Evolutionary conservation across 169 alveolate genomes (phyloP).

Genomic region (Eimeria mitis): DNA sequence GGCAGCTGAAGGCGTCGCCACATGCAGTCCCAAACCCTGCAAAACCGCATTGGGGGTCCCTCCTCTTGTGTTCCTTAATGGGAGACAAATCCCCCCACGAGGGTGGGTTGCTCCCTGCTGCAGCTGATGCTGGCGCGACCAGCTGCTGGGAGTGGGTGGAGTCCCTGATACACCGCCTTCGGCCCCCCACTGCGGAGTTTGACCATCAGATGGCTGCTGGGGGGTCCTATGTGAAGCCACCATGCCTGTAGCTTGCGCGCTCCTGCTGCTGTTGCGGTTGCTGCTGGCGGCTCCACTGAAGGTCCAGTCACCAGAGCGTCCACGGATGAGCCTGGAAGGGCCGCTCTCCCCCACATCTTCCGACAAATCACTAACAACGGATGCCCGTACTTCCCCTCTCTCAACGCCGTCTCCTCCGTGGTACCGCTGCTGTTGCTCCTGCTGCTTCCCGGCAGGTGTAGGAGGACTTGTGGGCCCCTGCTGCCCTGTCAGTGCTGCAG

Average conservation of each 20-base stretch:
- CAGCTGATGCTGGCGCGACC: conserved; percentile 58
- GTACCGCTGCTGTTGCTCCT: conserved; percentile 43
- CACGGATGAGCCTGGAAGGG: conserved; percentile 1
- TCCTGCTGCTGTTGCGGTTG: conserved; percentile 29
- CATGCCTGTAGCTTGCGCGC: conserved; percentile 27
- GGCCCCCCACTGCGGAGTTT: conserved; percentile 51
- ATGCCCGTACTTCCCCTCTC: not conserved
- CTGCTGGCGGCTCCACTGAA: conserved; percentile 11
- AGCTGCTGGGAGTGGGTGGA: conserved; percentile 54
- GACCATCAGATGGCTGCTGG: conserved; percentile 20
- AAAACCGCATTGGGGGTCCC: conserved; percentile 23
- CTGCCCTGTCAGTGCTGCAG: conserved; percentile 34
- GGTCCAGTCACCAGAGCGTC: conserved; percentile 41
- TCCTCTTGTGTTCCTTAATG: conserved; percentile 1
- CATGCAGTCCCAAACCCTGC: conserved; percentile 67
- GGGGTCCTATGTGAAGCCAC: not conserved
- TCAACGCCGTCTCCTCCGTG: conserved; percentile 18
- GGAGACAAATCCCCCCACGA: conserved; percentile 2
- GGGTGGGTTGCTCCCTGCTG: conserved; percentile 19
- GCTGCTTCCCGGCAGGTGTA: conserved; percentile 10
- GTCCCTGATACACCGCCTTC: conserved; percentile 21
- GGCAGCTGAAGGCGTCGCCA: conserved; percentile 42
- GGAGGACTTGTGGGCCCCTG: conserved; percentile 11
- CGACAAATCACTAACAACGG: conserved; percentile 9
- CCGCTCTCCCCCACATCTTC: conserved; percentile 25